A percentile compares a stretch with the other conserved stretches of the same genome.
Conservation (phyloP, 108 stramenopile genomes). For the Nitzschia sp. region DNA sequence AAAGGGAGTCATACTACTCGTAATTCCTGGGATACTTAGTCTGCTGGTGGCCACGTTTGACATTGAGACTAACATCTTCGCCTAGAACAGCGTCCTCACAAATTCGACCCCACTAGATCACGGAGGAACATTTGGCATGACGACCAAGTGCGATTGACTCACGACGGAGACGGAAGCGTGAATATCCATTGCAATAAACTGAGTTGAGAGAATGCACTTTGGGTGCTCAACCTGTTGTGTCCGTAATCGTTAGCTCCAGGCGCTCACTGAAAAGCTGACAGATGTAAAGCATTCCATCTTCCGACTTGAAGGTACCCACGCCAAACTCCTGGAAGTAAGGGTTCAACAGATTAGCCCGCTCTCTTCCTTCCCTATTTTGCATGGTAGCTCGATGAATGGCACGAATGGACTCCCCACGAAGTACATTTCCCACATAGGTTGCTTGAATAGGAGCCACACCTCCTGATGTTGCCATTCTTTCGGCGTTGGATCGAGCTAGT, state of each 20-base stretch:
- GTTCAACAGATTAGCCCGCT: conserved; percentile 38
- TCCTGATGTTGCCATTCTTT: conserved; percentile 33
- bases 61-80: too few species aligned
- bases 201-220: too few species aligned
- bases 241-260: conserved; percentile 27
- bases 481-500: conserved; percentile 30
- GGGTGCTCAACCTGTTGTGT: conserved; percentile 13
- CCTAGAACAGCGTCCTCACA: too few species aligned
- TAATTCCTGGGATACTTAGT: too few species aligned
- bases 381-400: conserved; percentile 36
- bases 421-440: conserved; percentile 40
- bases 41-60: too few species aligned
- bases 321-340: conserved; percentile 46
- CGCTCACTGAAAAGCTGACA: conserved; percentile 47
- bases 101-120: too few species aligned
- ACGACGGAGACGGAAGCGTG: too few species aligned
- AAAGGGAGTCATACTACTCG: too few species aligned
- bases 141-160: too few species aligned
- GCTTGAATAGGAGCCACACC: conserved; percentile 20
- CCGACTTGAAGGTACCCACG: conserved; percentile 35
- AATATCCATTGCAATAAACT: too few species aligned
- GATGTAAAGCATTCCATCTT: conserved; percentile 41
- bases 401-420: conserved; percentile 42
- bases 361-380: conserved; percentile 32
- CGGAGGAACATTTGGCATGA: too few species aligned